Conservation (phyloP, 2,329 filamentous ascomycete genomes). For the Pseudogymnoascus sp. region DNA sequence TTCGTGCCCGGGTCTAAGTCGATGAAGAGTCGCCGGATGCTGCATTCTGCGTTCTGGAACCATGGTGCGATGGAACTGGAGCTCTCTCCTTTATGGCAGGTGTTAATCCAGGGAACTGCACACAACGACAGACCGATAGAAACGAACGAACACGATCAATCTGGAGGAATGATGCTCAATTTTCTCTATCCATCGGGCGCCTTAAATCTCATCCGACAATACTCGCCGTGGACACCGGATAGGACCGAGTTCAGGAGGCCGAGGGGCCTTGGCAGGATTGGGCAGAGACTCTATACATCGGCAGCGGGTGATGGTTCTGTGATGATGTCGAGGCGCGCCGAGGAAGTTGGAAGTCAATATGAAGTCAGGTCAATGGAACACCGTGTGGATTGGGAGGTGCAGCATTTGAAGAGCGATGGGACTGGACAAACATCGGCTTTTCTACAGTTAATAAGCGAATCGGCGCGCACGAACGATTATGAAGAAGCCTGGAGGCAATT, state of each 20-base stretch:
- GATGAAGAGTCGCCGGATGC: constrained; percentile 37
- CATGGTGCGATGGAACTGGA: constrained; percentile 39
- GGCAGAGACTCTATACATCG: constrained; percentile 31
- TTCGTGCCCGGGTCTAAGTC: constrained; percentile 35
- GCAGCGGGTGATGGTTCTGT: constrained; percentile 18
- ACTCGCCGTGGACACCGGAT: constrained; percentile 22
- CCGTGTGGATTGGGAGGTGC: background rate
- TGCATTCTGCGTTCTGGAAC: constrained; percentile 50
- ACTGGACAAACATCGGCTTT: background rate
- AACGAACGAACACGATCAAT: constrained; percentile 6
- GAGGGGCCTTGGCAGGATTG: constrained; percentile 18
- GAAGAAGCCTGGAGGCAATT: constrained; percentile 40
- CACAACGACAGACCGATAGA: constrained; percentile 15
- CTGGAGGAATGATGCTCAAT: constrained; percentile 28
- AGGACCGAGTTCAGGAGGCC: constrained; percentile 21
- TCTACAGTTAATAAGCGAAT: background rate
- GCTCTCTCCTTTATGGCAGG: constrained; percentile 27
- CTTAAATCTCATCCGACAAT: constrained; percentile 30
- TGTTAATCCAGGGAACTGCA: constrained; percentile 21
- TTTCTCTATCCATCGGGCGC: constrained; percentile 37
- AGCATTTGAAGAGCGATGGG: background rate
- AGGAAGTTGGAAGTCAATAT: constrained; percentile 12
- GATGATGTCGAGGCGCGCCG: background rate
- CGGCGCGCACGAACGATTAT: constrained; percentile 18
- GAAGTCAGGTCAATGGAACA: constrained; percentile 13